Evolutionary conservation across 495 filamentous ascomycete species (phyloP).

Genomic region (Lichina pygmaea): DNA sequence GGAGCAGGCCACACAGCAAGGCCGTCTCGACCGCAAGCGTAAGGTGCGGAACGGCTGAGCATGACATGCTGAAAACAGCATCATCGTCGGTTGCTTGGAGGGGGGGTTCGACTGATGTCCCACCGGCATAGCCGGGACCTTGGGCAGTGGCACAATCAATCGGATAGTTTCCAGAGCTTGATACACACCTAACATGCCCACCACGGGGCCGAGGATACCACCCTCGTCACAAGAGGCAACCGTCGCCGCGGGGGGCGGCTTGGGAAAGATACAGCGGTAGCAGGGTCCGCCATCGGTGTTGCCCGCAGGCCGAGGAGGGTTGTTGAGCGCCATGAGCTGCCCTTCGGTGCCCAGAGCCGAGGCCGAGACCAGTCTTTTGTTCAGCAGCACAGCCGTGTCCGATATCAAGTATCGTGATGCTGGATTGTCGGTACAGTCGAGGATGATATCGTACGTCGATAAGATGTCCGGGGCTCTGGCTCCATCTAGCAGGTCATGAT

Average conservation of each 20-base stretch:
- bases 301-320: conserved; percentile 20
- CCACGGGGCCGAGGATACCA: conserved; percentile 75
- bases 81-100: conserved; percentile 16
- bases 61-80: conserved; percentile 47
- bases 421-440: conserved; percentile 89
- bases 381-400: conserved; percentile 53
- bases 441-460: conserved; percentile 45
- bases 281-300: conserved; percentile 39
- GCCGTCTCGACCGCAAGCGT: conserved; percentile 34
- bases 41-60: conserved; percentile 46
- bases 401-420: conserved; percentile 80
- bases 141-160: conserved; percentile 23
- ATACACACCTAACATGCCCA: conserved; percentile 79
- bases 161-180: conserved; percentile 83
- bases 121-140: not conserved
- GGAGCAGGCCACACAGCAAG: conserved; percentile 53
- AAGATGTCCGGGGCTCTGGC: conserved; percentile 37
- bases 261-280: conserved; percentile 81
- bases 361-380: conserved; percentile 64
- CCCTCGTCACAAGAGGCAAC: conserved; percentile 72
- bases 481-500: conserved; percentile 33
- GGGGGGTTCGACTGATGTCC: conserved; percentile 4
- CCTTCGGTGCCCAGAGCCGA: conserved; percentile 70
- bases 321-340: conserved; percentile 58
- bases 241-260: conserved; percentile 53